Evolutionary conservation across 2,329 filamentous ascomycete species (phyloP).

Genomic region (Colletotrichum sp.): DNA sequence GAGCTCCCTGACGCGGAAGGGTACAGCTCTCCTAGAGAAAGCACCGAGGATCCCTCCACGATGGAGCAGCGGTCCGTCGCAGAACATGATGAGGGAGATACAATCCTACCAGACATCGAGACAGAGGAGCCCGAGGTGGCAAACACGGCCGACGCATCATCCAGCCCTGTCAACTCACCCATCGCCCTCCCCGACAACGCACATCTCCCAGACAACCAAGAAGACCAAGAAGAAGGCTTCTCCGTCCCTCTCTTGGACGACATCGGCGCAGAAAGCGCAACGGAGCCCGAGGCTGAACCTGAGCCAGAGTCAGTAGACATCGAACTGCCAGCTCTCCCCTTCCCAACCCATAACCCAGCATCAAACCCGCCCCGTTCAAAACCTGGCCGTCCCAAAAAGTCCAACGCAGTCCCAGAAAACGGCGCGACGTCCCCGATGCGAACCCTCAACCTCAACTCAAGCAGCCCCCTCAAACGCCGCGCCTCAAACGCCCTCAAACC

Average conservation of each 20-base stretch:
- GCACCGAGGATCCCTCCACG: background rate
- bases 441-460: background rate
- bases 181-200: background rate
- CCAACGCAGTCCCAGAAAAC: background rate
- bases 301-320: background rate
- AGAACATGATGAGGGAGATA: background rate
- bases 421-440: background rate
- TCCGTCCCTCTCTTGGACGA: background rate
- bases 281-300: background rate
- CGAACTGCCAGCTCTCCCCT: background rate
- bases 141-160: background rate
- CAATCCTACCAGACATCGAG: background rate
- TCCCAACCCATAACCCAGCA: background rate
- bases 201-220: background rate
- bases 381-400: background rate
- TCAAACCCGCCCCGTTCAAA: background rate
- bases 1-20: background rate
- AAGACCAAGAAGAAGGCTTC: background rate
- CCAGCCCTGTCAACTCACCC: background rate
- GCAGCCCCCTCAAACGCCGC: background rate
- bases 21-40: background rate
- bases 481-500: background rate
- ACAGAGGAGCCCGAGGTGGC: background rate
- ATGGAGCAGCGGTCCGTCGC: background rate
- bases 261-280: background rate